A percentile compares a stretch with the other conserved stretches of the same genome.
Evolutionary conservation across 2,329 filamentous ascomycete species (phyloP).

Genomic region (Taxawa tesnikishii): DNA sequence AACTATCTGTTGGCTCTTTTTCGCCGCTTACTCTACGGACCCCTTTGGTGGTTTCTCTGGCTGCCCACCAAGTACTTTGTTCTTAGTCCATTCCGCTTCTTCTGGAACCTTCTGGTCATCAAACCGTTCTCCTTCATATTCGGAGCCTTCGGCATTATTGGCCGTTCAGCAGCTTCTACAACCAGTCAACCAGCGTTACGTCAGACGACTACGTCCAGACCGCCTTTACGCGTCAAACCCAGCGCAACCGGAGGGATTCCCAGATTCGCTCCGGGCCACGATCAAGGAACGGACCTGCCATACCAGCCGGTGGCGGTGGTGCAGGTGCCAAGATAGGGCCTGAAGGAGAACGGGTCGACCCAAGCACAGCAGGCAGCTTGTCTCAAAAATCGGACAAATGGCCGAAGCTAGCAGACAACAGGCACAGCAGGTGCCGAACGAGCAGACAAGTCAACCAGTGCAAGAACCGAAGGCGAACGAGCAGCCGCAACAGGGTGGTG

Average conservation of each 20-base stretch:
- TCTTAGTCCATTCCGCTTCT: conserved; percentile 8
- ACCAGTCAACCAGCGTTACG: conserved; percentile 6
- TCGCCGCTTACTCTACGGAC: conserved; percentile 74
- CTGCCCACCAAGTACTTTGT: conserved; percentile 40
- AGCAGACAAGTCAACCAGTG: conserved; percentile 13
- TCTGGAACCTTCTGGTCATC: no score
- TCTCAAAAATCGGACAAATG: conserved; percentile 32
- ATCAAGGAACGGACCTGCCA: conserved; percentile 15
- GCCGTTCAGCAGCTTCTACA: conserved; percentile 1
- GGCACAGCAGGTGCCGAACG: conserved; percentile 8
- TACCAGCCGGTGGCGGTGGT: conserved; percentile 40
- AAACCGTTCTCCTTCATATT: no score
- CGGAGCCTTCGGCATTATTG: conserved; percentile 3
- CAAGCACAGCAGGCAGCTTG: conserved; percentile 20
- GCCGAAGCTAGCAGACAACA: conserved; percentile 21
- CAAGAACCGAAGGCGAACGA: conserved; percentile 9
- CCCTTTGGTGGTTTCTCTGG: conserved; percentile 80
- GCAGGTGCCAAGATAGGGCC: conserved; percentile 25
- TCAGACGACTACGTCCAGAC: conserved; percentile 16
- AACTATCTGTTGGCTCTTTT: conserved; percentile 76
- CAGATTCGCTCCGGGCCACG: conserved; percentile 12
- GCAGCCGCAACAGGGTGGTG: conserved; percentile 13
- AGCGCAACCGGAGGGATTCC: conserved; percentile 27
- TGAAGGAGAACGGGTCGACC: conserved; percentile 13
- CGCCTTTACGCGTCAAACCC: conserved; percentile 30